Percentiles rank a stretch among this genome's conserved stretches.
These are phyloP conservation scores for Pistacia integerrima DNA, from an alignment of 345 rosid genomes.

Conservation along the genomic window DNA sequence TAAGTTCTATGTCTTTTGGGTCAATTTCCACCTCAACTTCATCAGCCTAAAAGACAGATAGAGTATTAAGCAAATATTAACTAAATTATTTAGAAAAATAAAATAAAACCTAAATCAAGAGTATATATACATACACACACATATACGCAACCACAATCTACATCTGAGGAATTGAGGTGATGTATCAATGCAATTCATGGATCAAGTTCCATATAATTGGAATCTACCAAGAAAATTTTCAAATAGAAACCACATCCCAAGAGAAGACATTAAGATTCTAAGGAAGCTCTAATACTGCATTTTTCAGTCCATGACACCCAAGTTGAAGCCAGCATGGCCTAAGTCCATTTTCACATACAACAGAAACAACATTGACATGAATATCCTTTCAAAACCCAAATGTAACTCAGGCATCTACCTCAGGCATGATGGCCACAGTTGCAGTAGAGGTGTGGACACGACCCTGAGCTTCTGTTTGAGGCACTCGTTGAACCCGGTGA, in stretches of 20 bases:
- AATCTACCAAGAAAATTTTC: neutral
- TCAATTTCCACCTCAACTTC: slow-evolving; percentile 97
- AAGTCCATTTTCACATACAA: neutral
- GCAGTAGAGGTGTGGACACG: slow-evolving; percentile 98
- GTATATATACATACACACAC: neutral
- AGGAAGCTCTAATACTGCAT: neutral
- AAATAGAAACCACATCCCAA: slow-evolving; percentile 1
- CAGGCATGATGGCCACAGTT: slow-evolving; percentile 98
- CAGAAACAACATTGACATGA: neutral
- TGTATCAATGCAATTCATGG: neutral
- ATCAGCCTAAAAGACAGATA: slow-evolving; percentile 61
- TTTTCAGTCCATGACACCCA: neutral
- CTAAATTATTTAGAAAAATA: neutral
- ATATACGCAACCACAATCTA: neutral
- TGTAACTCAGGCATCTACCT: slow-evolving; percentile 46
- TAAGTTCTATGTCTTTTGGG: slow-evolving; percentile 91
- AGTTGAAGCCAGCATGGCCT: slow-evolving; percentile 8
- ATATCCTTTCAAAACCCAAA: slow-evolving; percentile 6
- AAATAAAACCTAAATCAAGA: neutral
- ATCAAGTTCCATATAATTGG: neutral
- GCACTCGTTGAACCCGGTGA: slow-evolving; percentile 94
- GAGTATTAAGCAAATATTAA: slow-evolving; percentile 10
- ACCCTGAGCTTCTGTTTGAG: slow-evolving; percentile 94
- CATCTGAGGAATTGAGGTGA: neutral
- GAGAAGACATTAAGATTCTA: neutral